Evolutionary conservation across 1,139 yeast species (phyloP).

Genomic region (Magnusiomyces suaveolens): DNA sequence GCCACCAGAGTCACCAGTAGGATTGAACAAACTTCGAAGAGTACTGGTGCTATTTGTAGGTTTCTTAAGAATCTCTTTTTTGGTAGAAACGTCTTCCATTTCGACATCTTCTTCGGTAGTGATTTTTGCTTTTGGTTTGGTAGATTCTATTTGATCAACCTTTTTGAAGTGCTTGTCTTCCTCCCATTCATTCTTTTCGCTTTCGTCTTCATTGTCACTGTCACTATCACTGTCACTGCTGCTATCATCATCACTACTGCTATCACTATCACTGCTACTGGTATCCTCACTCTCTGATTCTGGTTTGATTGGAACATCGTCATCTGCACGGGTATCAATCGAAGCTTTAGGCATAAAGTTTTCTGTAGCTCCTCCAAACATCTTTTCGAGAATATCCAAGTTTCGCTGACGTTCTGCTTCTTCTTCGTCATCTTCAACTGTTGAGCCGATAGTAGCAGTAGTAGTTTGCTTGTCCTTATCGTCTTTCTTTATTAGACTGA

Average conservation of each 20-base stretch:
- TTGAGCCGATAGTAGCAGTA: conserved; percentile 14
- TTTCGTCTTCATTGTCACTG: conserved; percentile 17
- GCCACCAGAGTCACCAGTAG: conserved; percentile 28
- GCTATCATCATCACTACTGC: neutral
- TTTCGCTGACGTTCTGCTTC: conserved; percentile 22
- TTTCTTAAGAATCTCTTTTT: conserved; percentile 25
- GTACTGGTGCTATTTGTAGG: conserved; percentile 26
- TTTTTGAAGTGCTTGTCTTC: conserved; percentile 13
- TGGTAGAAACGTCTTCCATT: conserved; percentile 17
- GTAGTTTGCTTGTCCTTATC: conserved; percentile 3
- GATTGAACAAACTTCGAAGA: conserved; percentile 55
- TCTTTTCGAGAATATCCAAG: conserved; percentile 19
- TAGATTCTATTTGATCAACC: conserved; percentile 1
- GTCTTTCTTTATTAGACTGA: conserved; percentile 5
- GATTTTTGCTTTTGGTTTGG: conserved; percentile 19
- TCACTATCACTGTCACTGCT: neutral
- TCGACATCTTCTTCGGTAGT: conserved; percentile 28
- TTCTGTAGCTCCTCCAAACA: conserved; percentile 24
- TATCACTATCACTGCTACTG: conserved; percentile 18
- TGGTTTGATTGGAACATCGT: conserved; percentile 31
- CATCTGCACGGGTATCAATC: conserved; percentile 27
- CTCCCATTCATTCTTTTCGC: conserved; percentile 28
- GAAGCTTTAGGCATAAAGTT: conserved; percentile 21
- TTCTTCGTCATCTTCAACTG: conserved; percentile 16
- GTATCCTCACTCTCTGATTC: conserved; percentile 23